Conservation (phyloP, 73 alveolate species). For the Effrenium voratum region DNA sequence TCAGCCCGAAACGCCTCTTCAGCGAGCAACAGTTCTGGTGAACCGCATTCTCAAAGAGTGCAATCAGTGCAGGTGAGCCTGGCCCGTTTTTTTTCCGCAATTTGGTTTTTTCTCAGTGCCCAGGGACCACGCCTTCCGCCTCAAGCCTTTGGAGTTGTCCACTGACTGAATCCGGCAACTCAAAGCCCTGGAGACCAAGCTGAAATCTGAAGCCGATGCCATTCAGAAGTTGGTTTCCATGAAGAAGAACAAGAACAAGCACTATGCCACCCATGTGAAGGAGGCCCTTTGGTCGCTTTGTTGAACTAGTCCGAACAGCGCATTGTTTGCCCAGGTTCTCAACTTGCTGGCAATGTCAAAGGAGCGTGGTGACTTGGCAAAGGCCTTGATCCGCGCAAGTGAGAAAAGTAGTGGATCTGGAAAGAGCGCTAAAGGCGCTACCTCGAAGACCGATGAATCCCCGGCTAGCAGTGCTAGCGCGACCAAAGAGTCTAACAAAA, state of each 20-base stretch:
- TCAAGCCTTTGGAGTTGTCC: background rate
- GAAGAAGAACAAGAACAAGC: constrained; percentile 9
- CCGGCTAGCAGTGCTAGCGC: no score
- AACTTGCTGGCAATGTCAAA: background rate
- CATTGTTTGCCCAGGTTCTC: background rate
- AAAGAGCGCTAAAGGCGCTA: no score
- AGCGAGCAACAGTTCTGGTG: background rate
- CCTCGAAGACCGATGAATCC: no score
- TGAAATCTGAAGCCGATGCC: background rate
- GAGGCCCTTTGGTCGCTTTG: background rate
- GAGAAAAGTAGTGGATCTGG: no score
- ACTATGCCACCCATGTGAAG: background rate
- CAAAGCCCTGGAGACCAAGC: background rate
- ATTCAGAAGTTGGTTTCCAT: background rate
- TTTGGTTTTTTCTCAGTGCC: no score
- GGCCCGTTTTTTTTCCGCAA: no score
- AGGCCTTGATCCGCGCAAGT: background rate
- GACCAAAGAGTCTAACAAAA: no score
- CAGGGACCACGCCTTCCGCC: background rate
- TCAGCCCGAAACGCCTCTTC: background rate
- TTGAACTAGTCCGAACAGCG: background rate
- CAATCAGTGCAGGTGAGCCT: no score
- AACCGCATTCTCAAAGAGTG: background rate
- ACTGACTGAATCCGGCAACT: background rate
- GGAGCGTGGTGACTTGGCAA: background rate